Evolutionary conservation across 176 grass and related monocot species (phyloP).

Genomic region (Oryza longistaminata): DNA sequence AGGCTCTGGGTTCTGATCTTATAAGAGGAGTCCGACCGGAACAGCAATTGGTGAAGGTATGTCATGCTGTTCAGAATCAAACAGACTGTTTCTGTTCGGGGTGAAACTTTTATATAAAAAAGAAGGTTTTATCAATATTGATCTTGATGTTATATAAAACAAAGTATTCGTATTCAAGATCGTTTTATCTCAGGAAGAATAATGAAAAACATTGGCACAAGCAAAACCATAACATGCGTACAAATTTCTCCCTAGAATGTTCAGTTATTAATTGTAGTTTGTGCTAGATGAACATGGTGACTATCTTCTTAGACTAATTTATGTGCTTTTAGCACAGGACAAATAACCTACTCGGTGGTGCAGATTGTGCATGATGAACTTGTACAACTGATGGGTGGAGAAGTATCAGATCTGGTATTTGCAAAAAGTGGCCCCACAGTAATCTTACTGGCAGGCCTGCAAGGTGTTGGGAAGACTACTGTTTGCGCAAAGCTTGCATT

Average conservation of each 20-base stretch:
- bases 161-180: too few relatives aligned
- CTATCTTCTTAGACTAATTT: slow-evolving; percentile 11
- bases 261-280: neutral
- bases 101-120: neutral
- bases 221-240: neutral
- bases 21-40: slow-evolving; percentile 83
- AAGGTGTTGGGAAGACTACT: slow-evolving; percentile 98
- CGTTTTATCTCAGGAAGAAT: neutral
- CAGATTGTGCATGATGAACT: slow-evolving; percentile 91
- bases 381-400: slow-evolving; percentile 89
- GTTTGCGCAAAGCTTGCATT: slow-evolving; percentile 94
- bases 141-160: neutral
- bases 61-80: neutral
- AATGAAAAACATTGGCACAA: neutral
- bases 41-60: slow-evolving; percentile 97
- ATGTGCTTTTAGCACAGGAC: neutral
- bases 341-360: neutral
- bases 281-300: neutral
- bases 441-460: slow-evolving; percentile 83
- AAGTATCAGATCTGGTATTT: slow-evolving; percentile 83
- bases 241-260: neutral
- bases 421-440: slow-evolving; percentile 79
- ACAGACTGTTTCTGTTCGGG: neutral
- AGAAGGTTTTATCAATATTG: neutral
- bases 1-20: slow-evolving; percentile 63